Conservation (phyloP, 805 yeast species). For the Candida ascalaphidarum region DNA sequence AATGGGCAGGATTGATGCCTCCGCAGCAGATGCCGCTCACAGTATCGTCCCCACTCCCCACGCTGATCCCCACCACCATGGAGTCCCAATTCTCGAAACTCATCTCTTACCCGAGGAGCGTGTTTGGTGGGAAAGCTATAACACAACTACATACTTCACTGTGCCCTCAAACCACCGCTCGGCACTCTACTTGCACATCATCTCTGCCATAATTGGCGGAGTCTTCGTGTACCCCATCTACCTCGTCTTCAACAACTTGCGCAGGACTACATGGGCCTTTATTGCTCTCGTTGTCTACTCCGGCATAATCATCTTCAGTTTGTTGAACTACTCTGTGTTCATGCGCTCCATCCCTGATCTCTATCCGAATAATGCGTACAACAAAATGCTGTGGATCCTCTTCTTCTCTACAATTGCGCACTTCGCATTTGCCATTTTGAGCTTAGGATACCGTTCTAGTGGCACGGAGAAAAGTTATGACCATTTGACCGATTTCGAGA, state of each 20-base stretch:
- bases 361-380: conserved; percentile 73
- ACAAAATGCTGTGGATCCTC: conserved; percentile 55
- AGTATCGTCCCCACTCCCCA: conserved; percentile 24
- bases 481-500: conserved; percentile 6
- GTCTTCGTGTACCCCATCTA: conserved; percentile 59
- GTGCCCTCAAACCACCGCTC: conserved; percentile 39
- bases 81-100: conserved; percentile 65
- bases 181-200: conserved; percentile 49
- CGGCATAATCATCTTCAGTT: conserved; percentile 36
- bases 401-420: conserved; percentile 47
- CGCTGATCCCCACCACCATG: conserved; percentile 43
- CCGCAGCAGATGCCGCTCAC: background rate
- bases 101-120: conserved; percentile 63
- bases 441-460: conserved; percentile 33
- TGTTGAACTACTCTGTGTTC: conserved; percentile 49
- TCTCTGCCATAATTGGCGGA: conserved; percentile 34
- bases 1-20: conserved; percentile 1
- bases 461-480: conserved; percentile 5
- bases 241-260: conserved; percentile 53
- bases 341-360: conserved; percentile 49
- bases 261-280: conserved; percentile 30
- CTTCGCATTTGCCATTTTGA: conserved; percentile 43
- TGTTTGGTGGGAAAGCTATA: conserved; percentile 69
- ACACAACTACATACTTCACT: conserved; percentile 68
- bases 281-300: conserved; percentile 32